phyloP scores from a whole-genome alignment of 2,329 filamentous ascomycete species.

The Colletotrichum sp. region DNA sequence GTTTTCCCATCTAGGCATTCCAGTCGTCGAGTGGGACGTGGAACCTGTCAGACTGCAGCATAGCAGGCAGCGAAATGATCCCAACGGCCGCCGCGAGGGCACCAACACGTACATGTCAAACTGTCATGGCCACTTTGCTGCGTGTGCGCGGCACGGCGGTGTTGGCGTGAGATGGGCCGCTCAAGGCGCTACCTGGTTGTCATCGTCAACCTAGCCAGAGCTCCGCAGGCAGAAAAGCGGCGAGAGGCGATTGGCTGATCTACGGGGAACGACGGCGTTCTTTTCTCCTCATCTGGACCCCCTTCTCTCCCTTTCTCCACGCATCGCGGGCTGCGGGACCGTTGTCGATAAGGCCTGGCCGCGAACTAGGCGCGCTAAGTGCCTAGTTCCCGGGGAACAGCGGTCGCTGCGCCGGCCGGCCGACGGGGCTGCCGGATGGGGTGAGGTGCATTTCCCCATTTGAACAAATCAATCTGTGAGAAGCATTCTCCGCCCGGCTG shows the following conservation, averaged over 20 bases:
- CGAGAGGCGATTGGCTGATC: not conserved
- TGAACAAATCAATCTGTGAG: not conserved
- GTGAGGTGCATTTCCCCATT: not conserved
- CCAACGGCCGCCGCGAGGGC: not conserved
- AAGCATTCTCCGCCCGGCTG: not conserved
- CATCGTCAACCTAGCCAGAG: not conserved
- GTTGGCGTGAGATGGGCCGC: not conserved
- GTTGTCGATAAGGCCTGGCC: not conserved
- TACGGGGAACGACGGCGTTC: not conserved
- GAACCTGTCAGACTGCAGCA: not conserved
- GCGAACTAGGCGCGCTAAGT: not conserved
- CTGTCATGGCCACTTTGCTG: not conserved
- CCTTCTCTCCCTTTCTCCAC: not conserved
- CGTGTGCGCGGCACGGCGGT: not conserved
- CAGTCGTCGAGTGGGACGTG: not conserved
- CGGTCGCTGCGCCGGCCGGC: not conserved
- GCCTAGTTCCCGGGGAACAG: constrained; percentile 3
- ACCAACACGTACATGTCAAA: not conserved
- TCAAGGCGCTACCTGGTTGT: not conserved
- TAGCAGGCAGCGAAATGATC: not conserved
- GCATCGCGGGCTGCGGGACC: not conserved
- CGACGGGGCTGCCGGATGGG: not conserved
- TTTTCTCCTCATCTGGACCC: not conserved
- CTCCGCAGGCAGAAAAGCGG: not conserved
- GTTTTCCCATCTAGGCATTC: not conserved